These are phyloP conservation scores for Turnera subulata DNA, from an alignment of 345 rosid species.

Conservation along the genomic window DNA sequence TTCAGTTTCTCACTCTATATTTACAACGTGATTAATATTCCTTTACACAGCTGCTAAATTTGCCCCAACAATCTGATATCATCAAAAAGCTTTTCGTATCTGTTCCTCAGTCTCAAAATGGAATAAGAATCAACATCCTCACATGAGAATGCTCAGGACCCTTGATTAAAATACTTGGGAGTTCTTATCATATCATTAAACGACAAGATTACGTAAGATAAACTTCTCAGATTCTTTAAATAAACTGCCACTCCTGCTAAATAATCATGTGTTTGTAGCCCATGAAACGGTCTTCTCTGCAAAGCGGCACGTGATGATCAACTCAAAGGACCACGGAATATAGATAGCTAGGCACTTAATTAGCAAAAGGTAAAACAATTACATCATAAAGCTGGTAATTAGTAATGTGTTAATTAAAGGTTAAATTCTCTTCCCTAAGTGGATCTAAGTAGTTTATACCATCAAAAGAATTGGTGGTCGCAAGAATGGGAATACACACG, in stretches of 20 bases:
- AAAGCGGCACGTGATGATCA: constrained; percentile 13
- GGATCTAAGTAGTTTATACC: too few relatives aligned
- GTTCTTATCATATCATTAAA: not conserved
- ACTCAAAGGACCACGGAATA: not conserved
- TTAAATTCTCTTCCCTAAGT: too few relatives aligned
- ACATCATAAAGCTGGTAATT: not conserved
- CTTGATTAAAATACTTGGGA: not conserved
- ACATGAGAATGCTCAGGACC: constrained; percentile 4
- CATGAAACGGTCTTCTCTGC: constrained; percentile 7
- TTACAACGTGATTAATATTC: too few relatives aligned
- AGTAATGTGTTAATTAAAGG: too few relatives aligned
- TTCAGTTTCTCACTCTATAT: too few relatives aligned
- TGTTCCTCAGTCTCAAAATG: too few relatives aligned
- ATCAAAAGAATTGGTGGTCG: too few relatives aligned
- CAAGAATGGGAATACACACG: too few relatives aligned
- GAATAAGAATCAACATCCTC: constrained; percentile 8
- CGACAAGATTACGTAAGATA: constrained; percentile 5
- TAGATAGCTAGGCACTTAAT: too few relatives aligned
- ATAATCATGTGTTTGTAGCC: constrained; percentile 18
- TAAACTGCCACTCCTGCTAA: constrained; percentile 10
- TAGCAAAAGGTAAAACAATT: too few relatives aligned
- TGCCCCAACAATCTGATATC: not conserved
- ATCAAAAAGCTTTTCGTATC: not conserved
- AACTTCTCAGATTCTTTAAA: not conserved
- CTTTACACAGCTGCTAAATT: not conserved